Base-by-base conservation (phyloP, 2,329 filamentous ascomycete species). In the Teratosphaeria epicoccoides region DNA sequence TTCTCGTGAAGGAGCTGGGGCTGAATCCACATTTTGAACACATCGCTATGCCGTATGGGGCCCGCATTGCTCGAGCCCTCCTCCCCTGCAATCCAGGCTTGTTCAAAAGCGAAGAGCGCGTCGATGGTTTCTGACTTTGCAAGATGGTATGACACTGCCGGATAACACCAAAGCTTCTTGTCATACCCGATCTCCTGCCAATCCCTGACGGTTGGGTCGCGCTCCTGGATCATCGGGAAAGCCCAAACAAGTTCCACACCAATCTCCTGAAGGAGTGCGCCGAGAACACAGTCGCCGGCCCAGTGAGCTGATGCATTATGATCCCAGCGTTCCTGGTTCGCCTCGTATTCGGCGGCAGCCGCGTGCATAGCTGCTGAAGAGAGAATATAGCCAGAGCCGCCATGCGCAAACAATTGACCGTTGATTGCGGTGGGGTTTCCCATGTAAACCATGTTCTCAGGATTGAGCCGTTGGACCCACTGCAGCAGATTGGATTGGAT, bases 381-480 rank as follows among this genome's bases (percentile, higher is more conserved):
- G 28, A 81, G 58, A 24, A 76, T 67, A 56, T 79, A 77, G 3
- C 76, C 76, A 5, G 71, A 74, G 0, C 77, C 78, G 10, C 76
- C 76, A 51, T 79, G 73, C 0, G 72, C 76, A 59, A 79, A 79
- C 11, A 76, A 63, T 1, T 73, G 68, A 4, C 73, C 70, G 10
- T 68, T 73, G 52, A 77, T 73, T 58, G 71, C 68, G 59, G 74
- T 76, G 55, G 74, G 72, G 17, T 74, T 75, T 25, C 75, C 77
- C 24, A 80, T 68, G 60, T 79, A 80, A 49, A 70, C 65, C 4
- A 73, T 73, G 52, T 74, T 61, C 2, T 62, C 63, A 2, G 71
- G 57, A 59, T 80, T 72, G 57, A 76, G 73, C 22, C 71, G 65
- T 22, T 67, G 66, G 23, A 80, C 67, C 75, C 75, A 81, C 17